phyloP scores from a whole-genome alignment of 768 basidiomycete species.

The Pleurotus eryngii region DNA sequence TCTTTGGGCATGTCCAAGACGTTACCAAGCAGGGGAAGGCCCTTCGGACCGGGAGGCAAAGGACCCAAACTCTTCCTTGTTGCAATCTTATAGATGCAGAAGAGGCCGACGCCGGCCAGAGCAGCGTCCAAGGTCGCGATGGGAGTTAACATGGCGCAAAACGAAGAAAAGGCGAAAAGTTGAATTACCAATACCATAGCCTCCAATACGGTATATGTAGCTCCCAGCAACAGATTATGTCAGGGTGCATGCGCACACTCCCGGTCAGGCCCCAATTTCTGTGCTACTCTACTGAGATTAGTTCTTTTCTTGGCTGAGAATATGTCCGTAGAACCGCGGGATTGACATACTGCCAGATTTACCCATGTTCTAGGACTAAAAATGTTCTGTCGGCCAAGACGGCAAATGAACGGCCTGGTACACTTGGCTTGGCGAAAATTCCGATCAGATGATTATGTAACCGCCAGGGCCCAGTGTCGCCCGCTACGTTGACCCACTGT shows the following conservation, averaged over 20 bases:
- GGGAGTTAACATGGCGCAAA: neutral
- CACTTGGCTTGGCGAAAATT: no score
- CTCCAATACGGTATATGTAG: neutral
- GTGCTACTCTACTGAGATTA: no score
- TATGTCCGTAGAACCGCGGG: no score
- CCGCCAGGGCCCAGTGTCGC: no score
- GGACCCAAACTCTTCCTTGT: constrained; percentile 20
- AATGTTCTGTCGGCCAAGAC: no score
- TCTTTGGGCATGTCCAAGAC: constrained; percentile 25
- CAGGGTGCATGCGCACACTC: neutral
- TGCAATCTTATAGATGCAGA: constrained; percentile 14
- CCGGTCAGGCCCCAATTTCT: no score
- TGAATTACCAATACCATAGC: neutral
- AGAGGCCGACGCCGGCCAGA: neutral
- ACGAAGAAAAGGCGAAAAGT: neutral
- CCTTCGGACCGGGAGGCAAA: constrained; percentile 35
- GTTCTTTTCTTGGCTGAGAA: no score
- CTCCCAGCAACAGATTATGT: neutral
- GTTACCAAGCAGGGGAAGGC: constrained; percentile 35
- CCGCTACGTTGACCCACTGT: no score
- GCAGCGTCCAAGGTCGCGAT: neutral
- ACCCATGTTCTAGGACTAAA: no score
- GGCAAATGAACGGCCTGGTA: no score
- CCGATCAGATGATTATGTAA: no score
- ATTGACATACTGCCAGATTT: no score